Evolutionary conservation across 192 early-diverging fungal genomes (phyloP).

Genomic region (Oehlia diaphana): DNA sequence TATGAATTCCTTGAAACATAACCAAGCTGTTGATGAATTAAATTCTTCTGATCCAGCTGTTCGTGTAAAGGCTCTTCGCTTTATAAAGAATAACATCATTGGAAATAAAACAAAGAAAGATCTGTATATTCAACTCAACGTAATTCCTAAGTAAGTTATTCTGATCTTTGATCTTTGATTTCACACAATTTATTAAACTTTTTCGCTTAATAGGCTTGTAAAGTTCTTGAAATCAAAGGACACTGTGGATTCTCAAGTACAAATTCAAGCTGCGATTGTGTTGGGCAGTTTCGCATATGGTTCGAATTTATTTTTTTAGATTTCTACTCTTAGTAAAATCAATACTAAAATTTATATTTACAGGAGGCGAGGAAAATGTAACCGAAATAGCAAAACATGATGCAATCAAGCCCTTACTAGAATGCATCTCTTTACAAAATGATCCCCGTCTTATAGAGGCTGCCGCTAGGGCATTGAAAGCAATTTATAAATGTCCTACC

Average conservation of each 20-base stretch:
- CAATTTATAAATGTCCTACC: constrained; percentile 59
- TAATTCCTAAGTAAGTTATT: constrained; percentile 54
- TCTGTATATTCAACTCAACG: constrained; percentile 62
- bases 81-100: constrained; percentile 83
- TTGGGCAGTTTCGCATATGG: constrained; percentile 71
- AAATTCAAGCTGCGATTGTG: constrained; percentile 65
- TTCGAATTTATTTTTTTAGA: constrained; percentile 28
- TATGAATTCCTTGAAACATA: constrained; percentile 57
- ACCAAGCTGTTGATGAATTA: constrained; percentile 54
- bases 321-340: neutral
- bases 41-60: constrained; percentile 40
- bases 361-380: constrained; percentile 65
- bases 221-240: constrained; percentile 49
- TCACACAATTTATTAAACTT: neutral
- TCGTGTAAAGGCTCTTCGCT: constrained; percentile 58
- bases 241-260: constrained; percentile 41
- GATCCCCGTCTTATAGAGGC: constrained; percentile 65
- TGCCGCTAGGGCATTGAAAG: constrained; percentile 62
- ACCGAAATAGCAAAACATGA: constrained; percentile 54
- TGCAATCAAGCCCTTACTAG: constrained; percentile 58
- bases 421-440: constrained; percentile 39
- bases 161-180: neutral
- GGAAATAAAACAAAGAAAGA: constrained; percentile 82
- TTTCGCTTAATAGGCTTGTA: constrained; percentile 48
- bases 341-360: constrained; percentile 1